Percentiles rank a stretch among this genome's conserved stretches.
Conservation (phyloP, 345 rosid genomes). For the Brassica rapa region DNA sequence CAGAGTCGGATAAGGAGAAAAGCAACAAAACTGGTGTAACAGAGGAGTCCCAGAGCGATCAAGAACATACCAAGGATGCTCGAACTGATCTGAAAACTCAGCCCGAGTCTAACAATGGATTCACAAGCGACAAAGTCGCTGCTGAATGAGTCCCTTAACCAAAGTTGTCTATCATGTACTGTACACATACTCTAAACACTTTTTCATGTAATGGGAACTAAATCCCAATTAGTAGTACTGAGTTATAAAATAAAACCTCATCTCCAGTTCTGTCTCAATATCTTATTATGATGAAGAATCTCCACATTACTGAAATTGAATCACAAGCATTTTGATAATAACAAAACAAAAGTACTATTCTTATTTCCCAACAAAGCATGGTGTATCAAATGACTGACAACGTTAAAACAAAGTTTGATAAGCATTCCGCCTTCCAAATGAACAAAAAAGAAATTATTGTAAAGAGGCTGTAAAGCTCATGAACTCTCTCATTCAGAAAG, state of each 20-base stretch:
- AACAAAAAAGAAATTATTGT: conserved; percentile 8
- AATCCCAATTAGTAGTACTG: background rate
- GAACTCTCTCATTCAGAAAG: no score
- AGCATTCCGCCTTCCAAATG: conserved; percentile 15
- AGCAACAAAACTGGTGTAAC: conserved; percentile 33
- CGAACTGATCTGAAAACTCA: conserved; percentile 55
- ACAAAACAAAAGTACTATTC: conserved; percentile 17
- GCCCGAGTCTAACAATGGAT: conserved; percentile 46
- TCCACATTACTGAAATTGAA: background rate
- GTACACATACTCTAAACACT: conserved; percentile 11
- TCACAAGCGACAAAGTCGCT: conserved; percentile 40
- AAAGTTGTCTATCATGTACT: conserved; percentile 4
- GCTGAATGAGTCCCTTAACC: conserved; percentile 45
- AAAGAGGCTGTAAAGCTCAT: background rate
- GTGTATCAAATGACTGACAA: background rate
- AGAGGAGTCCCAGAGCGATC: conserved; percentile 20
- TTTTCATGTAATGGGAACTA: background rate
- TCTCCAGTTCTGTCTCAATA: background rate
- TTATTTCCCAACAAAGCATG: conserved; percentile 19
- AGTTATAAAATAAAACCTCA: background rate
- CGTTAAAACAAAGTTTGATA: conserved; percentile 10
- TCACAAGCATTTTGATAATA: conserved; percentile 3
- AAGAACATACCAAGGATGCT: conserved; percentile 47
- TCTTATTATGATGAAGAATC: background rate
- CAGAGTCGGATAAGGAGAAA: conserved; percentile 42